These are phyloP conservation scores for Puccinia polysora DNA, from an alignment of 1,284 basidiomycete genomes.

Conservation along the genomic window DNA sequence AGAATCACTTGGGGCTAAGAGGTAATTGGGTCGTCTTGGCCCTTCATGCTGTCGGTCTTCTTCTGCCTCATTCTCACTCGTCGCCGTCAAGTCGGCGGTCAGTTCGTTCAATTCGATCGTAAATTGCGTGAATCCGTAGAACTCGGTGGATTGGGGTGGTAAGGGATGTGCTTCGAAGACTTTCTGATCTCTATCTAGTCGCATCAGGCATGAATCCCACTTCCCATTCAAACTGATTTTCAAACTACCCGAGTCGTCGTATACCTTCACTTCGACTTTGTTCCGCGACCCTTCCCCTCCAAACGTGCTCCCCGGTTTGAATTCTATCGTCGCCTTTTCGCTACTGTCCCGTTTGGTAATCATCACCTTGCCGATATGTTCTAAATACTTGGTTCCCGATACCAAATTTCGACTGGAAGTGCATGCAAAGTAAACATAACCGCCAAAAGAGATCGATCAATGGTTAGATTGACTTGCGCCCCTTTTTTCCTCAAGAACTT, in stretches of 20 bases:
- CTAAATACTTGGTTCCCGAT: conserved; percentile 82
- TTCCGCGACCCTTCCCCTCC: conserved; percentile 44
- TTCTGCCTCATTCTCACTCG: background rate
- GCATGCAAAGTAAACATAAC: too few relatives aligned
- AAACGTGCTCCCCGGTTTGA: conserved; percentile 65
- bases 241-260: conserved; percentile 44
- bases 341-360: conserved; percentile 63
- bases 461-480: background rate
- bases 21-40: conserved; percentile 23
- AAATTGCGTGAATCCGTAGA: conserved; percentile 79
- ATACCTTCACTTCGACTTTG: conserved; percentile 42
- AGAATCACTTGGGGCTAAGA: conserved; percentile 77
- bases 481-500: background rate
- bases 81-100: conserved; percentile 52
- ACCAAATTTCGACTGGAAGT: conserved; percentile 65
- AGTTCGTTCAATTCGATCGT: conserved; percentile 73
- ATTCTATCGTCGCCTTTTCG: conserved; percentile 64
- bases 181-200: conserved; percentile 44
- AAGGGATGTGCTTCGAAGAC: conserved; percentile 17
- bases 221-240: conserved; percentile 44
- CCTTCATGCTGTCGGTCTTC: conserved; percentile 64
- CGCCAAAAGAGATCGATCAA: background rate
- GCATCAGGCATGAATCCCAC: conserved; percentile 45
- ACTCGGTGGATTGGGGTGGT: conserved; percentile 57
- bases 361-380: conserved; percentile 67